Evolutionary conservation across 345 rosid genomes (phyloP), one percentile per base, ranked within the genome.

Genomic region (Lenwebbia sp.): DNA sequence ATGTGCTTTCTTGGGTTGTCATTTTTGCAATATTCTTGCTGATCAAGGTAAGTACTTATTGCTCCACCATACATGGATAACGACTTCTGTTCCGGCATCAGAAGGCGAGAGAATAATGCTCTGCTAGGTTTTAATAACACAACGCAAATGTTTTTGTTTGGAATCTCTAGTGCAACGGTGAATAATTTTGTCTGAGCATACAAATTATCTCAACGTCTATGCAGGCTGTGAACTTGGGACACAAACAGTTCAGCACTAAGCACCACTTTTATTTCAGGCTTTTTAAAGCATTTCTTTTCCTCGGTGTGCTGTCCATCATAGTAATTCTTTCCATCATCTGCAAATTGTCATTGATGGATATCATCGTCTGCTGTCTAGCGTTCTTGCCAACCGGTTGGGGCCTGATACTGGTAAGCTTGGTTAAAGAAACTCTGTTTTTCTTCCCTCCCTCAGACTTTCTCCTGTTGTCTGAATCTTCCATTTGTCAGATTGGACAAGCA

Each of bases 371-470:
- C 90, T 92, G 95, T 90, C 91, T 97, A 78, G 99, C 98, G 5
- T 97, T 97, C 88, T 84, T 96, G 88, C 99, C 99, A 8, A 97
- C 99, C 0, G 99, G 98, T 83, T 97, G 99, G 99, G 98, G 99
- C 85, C 90, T 97, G 85, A 90, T 96, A 91, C 86, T 97, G 98
- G 99, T 97, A 92, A 89, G 92, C 52, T 37, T 40, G 13, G 49
- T 40, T 85, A 54, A 84, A 56, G 85, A 44, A 56, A 56, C 28
- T 65, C 37, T 82, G 37, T 51, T 82, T 25, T 17, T 15, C 53
- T 65, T 40, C 82, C 58, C 65, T 56, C 47, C 62, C 19, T 55
- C 47, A 19, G 26, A 33, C 47, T 70, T 30, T 25, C 33, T 55
- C 26, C 21, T 70, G 47, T 70, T 70, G 47, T 37, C 78, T 70